These are phyloP conservation scores for Sclerotinia minor DNA, from an alignment of 2,329 filamentous ascomycete species.

Conservation along the genomic window DNA sequence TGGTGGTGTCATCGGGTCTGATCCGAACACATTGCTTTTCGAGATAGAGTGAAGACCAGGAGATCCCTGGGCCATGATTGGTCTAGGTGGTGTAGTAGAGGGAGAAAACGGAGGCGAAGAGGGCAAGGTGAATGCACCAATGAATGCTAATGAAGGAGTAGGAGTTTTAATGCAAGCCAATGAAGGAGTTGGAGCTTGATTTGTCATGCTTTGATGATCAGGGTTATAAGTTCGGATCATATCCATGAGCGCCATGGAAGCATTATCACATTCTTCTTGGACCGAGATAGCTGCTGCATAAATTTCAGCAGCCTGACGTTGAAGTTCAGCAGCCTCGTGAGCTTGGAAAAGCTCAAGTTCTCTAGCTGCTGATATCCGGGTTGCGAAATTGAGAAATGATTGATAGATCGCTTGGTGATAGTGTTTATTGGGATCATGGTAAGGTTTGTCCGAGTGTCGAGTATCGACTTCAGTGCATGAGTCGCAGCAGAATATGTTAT, in stretches of 20 bases:
- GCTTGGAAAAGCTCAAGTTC: conserved; percentile 5
- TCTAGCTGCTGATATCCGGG: conserved; percentile 8
- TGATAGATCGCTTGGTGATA: conserved; percentile 23
- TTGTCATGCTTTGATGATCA: background rate
- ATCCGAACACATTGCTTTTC: background rate
- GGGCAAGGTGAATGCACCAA: background rate
- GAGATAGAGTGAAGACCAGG: background rate
- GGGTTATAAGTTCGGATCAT: conserved; percentile 19
- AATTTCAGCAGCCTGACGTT: background rate
- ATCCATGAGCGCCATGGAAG: background rate
- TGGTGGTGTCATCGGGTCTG: conserved; percentile 5
- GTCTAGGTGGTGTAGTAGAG: background rate
- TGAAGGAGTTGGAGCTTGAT: background rate
- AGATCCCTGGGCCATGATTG: background rate
- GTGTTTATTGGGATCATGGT: conserved; percentile 23
- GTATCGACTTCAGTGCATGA: conserved; percentile 1
- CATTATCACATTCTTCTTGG: background rate
- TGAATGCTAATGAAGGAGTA: conserved; percentile 13
- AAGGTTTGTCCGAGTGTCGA: conserved; percentile 18
- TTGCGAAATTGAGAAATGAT: conserved; percentile 22
- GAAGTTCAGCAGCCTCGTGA: background rate
- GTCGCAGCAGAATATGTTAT: conserved; percentile 23
- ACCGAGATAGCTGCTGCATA: background rate
- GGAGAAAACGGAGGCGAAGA: conserved; percentile 14
- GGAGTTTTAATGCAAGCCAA: background rate